phyloP scores from a whole-genome alignment of 1,139 yeast genomes.

The Meyerozyma athensensis region DNA sequence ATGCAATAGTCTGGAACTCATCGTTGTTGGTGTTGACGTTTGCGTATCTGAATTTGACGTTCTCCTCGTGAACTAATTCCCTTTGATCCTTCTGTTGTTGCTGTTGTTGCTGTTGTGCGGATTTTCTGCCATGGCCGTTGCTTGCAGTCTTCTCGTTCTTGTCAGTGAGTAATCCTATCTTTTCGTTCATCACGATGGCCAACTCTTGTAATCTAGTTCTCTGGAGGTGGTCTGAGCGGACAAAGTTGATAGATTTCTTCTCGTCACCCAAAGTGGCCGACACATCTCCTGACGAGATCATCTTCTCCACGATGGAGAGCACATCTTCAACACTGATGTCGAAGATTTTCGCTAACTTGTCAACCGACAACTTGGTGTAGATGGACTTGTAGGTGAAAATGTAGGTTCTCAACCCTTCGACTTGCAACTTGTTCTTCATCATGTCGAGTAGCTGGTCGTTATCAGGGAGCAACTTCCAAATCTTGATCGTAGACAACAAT shows the following conservation, averaged over 20 bases:
- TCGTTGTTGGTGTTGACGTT: slow-evolving; percentile 44
- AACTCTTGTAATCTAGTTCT: slow-evolving; percentile 83
- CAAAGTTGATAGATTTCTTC: slow-evolving; percentile 51
- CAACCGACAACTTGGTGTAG: slow-evolving; percentile 71
- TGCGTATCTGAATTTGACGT: slow-evolving; percentile 43
- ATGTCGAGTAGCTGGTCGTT: slow-evolving; percentile 59
- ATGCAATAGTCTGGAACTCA: slow-evolving; percentile 39
- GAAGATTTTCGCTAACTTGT: slow-evolving; percentile 61
- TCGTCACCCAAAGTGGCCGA: slow-evolving; percentile 57
- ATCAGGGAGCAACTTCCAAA: slow-evolving; percentile 83
- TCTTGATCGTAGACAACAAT: slow-evolving; percentile 70
- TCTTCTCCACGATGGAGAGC: slow-evolving; percentile 59
- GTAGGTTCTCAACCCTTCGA: slow-evolving; percentile 88
- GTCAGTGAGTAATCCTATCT: slow-evolving; percentile 74
- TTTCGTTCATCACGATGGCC: slow-evolving; percentile 83
- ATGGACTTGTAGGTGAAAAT: slow-evolving; percentile 77
- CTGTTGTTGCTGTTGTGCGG: slow-evolving; percentile 26
- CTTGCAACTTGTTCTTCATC: slow-evolving; percentile 75
- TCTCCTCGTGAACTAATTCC: slow-evolving; percentile 31
- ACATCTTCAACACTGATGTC: slow-evolving; percentile 56
- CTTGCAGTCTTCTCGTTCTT: slow-evolving; percentile 81
- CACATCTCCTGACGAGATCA: slow-evolving; percentile 75
- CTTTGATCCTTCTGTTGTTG: slow-evolving; percentile 26
- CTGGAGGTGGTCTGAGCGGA: slow-evolving; percentile 66
- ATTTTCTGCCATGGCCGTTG: slow-evolving; percentile 57